These are phyloP conservation scores for Fusarium pseudoanthophilum DNA, from an alignment of 2,329 filamentous ascomycete genomes.

Conservation along the genomic window DNA sequence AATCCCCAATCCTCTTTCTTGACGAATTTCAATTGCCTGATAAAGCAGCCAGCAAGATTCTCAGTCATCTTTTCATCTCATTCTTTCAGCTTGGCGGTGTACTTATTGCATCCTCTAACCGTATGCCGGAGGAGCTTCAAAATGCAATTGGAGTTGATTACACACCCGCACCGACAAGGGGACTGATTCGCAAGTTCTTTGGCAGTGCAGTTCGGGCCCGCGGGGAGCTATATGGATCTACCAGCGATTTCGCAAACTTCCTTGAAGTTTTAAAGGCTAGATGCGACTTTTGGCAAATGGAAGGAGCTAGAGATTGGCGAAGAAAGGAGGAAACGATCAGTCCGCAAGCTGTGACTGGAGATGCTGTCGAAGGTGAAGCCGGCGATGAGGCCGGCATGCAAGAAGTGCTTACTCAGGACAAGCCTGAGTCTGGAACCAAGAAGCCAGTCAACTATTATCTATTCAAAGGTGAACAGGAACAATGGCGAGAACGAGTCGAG, in stretches of 20 bases:
- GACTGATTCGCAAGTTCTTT: slow-evolving; percentile 61
- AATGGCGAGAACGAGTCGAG: slow-evolving; percentile 42
- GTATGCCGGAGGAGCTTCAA: slow-evolving; percentile 83
- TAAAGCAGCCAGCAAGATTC: slow-evolving; percentile 79
- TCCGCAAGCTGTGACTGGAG: not conserved
- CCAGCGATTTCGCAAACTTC: slow-evolving; percentile 80
- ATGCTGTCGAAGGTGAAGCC: not conserved
- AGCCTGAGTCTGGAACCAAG: slow-evolving; percentile 28
- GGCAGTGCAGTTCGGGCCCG: slow-evolving; percentile 50
- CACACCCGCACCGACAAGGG: slow-evolving; percentile 63
- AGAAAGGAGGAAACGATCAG: slow-evolving; percentile 58
- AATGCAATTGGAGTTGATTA: slow-evolving; percentile 80
- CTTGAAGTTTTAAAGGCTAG: slow-evolving; percentile 79
- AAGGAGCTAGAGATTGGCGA: slow-evolving; percentile 78
- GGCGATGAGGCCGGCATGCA: not conserved
- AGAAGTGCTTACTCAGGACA: slow-evolving; percentile 15
- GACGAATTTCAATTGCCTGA: slow-evolving; percentile 89
- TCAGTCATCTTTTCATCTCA: slow-evolving; percentile 80
- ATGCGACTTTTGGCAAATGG: slow-evolving; percentile 88
- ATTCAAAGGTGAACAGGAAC: slow-evolving; percentile 43
- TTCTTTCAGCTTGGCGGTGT: slow-evolving; percentile 88
- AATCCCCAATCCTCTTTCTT: slow-evolving; percentile 79
- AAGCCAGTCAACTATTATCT: slow-evolving; percentile 49
- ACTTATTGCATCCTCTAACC: slow-evolving; percentile 81
- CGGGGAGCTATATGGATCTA: slow-evolving; percentile 67